Base-by-base conservation (phyloP, 1,284 basidiomycete genomes). In the Fistulina hepatica region DNA sequence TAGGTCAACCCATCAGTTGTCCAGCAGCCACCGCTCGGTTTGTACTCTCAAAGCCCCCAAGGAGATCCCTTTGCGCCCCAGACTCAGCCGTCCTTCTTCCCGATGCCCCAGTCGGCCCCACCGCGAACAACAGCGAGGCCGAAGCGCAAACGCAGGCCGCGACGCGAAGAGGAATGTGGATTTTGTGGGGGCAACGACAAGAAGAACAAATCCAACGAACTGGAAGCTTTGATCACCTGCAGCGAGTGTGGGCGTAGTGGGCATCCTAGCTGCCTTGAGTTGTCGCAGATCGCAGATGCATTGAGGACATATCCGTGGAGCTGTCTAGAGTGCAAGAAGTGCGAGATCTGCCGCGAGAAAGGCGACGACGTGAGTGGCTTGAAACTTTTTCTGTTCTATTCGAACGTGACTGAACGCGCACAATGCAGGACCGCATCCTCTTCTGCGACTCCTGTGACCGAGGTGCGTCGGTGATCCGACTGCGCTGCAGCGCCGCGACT, bases 381-480 rank as follows among this genome's bases (percentile, higher is more conserved):
- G 25, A 41, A 5, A 42, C 43, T 27, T 32, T 33, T 44, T 40
- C 33, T 16, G 21, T 36, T 21, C 41, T 31, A 32, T 36, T 22
- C 40, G 21, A 39, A 20, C 13, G 9, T 33, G 41, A 19, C 36
- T 41, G 36, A 37, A 47, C 49, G 24, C 44, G 51, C 19, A 42
- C 34, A 41, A 37, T 36, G 28, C 56, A 94, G 89, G 77, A 71
- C 40, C 71, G 76, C 41, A 80, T 97, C 50, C 61, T 97, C 45
- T 86, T 97, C 50, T 98, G 94, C 58, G 94, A 97, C 64, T 74
- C 69, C 36, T 98, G 94, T 57, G 94, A 98, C 65, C 71, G 91
- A 66, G 91, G 86, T 72, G 54, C 30, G 60, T 53, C 30, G 30
- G 34, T 31, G 13, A 19, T 40, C 21, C 26, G 36, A 33, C 25